Evolutionary conservation across 1,139 yeast species (phyloP), one percentile per base, ranked within the genome.

Genomic region (Wickerhamomyces sp.): DNA sequence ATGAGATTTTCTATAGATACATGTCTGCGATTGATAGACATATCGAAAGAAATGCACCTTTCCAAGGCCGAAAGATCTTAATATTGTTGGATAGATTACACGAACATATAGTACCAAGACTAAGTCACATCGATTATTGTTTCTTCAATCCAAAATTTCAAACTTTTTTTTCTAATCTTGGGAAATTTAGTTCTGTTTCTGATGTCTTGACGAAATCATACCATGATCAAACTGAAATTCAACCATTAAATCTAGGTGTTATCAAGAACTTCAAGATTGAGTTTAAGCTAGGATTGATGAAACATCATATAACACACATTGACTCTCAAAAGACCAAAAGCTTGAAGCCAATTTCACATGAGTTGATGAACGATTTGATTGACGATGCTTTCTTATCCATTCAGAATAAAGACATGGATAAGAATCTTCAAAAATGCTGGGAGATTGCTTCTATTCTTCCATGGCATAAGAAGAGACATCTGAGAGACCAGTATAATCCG

Each of bases 221-320:
- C 21, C 7, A 19, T 15, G 26, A n/a, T 30, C 38, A 38, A 23
- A 20, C 33, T 30, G 47, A 41, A 21, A 52, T 52, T 25, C 51
- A 50, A 18, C 63, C 63, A 2, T 33, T 59, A 26, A 55, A 51
- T 34, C 46, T 49, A 31, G 62, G 63, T 2, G 34, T 58, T 2
- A 45, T 50, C 14, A 44, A 59, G 32, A 42, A 52, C 9, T 55
- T 57, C 37, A 58, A 58, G 36, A 37, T 52, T 7, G 39, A 51
- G 24, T 55, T 55, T 26, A 58, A 57, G 33, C 30, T 43, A 11
- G 38, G 38, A 16, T 36, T 48, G 14, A 34, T 51, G 28, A 57
- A 55, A 38, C 30, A 37, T 29, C 36, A 37, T 26, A 9, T 33
- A 12, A 30, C 11, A 23, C 16, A 23, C 5, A 15, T 25, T n/a